phyloP scores from a whole-genome alignment of 352 stramenopile genomes.

The Poterioochromonas sp. region DNA sequence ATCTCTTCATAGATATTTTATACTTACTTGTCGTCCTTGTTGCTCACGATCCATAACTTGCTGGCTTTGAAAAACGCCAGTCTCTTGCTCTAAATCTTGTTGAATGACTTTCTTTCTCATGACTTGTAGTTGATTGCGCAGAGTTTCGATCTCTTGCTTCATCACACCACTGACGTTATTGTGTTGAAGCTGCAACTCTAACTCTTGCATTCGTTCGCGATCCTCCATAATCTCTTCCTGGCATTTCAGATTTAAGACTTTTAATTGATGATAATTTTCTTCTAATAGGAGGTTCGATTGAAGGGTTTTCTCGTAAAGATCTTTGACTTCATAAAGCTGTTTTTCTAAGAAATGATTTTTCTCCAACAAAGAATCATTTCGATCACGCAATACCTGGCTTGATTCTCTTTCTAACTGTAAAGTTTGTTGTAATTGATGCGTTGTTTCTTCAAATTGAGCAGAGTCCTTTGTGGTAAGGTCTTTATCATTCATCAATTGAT shows the following conservation, averaged over 20 bases:
- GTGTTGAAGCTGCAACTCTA: background rate
- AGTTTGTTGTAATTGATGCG: background rate
- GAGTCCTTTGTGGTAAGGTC: background rate
- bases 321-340: background rate
- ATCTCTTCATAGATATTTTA: background rate
- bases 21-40: background rate
- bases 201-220: background rate
- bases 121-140: background rate
- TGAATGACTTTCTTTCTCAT: conserved; percentile 2
- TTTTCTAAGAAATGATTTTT: background rate
- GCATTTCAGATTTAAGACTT: background rate
- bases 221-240: background rate
- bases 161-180: background rate
- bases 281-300: background rate
- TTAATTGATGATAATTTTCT: background rate
- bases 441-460: background rate
- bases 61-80: background rate
- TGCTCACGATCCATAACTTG: background rate
- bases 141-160: background rate
- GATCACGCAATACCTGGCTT: background rate
- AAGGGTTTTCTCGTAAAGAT: background rate
- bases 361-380: background rate
- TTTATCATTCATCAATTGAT: background rate
- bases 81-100: background rate
- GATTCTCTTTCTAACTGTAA: background rate